These are phyloP conservation scores for Bauhinia variegata DNA, from an alignment of 306 rosid species.

Conservation along the genomic window DNA sequence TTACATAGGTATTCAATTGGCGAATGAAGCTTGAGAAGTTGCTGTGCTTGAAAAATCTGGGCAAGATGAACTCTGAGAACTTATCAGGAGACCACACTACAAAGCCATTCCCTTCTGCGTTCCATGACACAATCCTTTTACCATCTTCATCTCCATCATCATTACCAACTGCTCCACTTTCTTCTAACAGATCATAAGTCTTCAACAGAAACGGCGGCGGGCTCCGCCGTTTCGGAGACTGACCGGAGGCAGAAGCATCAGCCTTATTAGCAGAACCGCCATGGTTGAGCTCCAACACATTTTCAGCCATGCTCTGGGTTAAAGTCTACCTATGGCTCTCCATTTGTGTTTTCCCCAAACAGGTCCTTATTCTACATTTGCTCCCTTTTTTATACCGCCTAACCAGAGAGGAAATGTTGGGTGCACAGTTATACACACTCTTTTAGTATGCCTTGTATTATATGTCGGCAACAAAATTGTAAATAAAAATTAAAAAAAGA, in stretches of 20 bases:
- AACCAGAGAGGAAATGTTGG: too few species aligned
- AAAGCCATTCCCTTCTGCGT: slow-evolving; percentile 66
- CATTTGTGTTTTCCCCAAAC: neutral
- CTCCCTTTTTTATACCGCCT: neutral
- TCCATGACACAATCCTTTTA: slow-evolving; percentile 66
- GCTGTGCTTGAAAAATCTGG: slow-evolving; percentile 82
- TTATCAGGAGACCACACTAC: slow-evolving; percentile 87
- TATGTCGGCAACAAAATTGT: too few species aligned
- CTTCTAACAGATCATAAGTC: slow-evolving; percentile 52
- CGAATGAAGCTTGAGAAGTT: slow-evolving; percentile 96
- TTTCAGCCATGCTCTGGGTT: slow-evolving; percentile 6
- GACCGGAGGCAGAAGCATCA: neutral
- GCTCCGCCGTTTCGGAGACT: slow-evolving; percentile 41
- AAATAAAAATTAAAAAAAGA: too few species aligned
- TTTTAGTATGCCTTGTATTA: too few species aligned
- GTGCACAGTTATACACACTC: too few species aligned
- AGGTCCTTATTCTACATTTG: neutral
- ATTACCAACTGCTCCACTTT: neutral
- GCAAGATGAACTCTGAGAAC: slow-evolving; percentile 73
- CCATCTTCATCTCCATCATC: slow-evolving; percentile 8
- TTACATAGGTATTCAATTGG: slow-evolving; percentile 75
- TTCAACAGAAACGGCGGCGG: slow-evolving; percentile 55
- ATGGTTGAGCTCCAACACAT: slow-evolving; percentile 5
- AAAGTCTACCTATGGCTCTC: neutral
- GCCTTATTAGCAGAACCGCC: neutral